Percentiles rank a stretch among this genome's conserved stretches.
These are phyloP conservation scores for Rheum nobile DNA, from an alignment of 148 eudicot genomes.

Conservation along the genomic window DNA sequence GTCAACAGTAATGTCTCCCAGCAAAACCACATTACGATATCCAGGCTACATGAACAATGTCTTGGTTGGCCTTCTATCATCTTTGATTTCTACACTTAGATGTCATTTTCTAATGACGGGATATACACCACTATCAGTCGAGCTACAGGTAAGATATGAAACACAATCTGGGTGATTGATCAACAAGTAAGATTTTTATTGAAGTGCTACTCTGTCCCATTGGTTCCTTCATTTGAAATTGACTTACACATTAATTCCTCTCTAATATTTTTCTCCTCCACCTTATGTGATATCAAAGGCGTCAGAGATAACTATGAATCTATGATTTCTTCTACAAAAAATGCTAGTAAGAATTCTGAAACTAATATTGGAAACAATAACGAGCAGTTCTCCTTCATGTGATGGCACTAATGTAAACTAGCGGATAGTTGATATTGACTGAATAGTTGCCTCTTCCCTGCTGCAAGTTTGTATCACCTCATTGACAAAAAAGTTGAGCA, in stretches of 20 bases:
- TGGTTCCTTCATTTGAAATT: background rate
- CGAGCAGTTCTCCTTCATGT: background rate
- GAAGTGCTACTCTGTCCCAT: background rate
- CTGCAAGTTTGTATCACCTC: background rate
- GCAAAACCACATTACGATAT: conserved; percentile 94
- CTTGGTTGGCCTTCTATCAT: conserved; percentile 98
- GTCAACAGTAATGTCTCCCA: conserved; percentile 98
- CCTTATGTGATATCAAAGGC: background rate
- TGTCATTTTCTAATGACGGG: conserved; percentile 99
- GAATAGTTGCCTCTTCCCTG: background rate
- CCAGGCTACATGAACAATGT: conserved; percentile 99
- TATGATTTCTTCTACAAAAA: background rate
- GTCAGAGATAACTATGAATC: background rate
- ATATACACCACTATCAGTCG: conserved; percentile 97
- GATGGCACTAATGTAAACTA: background rate
- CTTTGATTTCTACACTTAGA: conserved; percentile 95
- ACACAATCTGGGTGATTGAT: background rate
- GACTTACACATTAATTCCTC: background rate
- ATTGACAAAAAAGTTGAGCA: background rate
- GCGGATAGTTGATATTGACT: background rate
- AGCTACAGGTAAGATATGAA: conserved; percentile 65
- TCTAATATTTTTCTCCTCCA: background rate
- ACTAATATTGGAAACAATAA: background rate
- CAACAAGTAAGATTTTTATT: background rate
- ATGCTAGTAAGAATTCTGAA: background rate